Evolutionary conservation across 345 rosid species (phyloP).

Genomic region (Gossypium thurberi): DNA sequence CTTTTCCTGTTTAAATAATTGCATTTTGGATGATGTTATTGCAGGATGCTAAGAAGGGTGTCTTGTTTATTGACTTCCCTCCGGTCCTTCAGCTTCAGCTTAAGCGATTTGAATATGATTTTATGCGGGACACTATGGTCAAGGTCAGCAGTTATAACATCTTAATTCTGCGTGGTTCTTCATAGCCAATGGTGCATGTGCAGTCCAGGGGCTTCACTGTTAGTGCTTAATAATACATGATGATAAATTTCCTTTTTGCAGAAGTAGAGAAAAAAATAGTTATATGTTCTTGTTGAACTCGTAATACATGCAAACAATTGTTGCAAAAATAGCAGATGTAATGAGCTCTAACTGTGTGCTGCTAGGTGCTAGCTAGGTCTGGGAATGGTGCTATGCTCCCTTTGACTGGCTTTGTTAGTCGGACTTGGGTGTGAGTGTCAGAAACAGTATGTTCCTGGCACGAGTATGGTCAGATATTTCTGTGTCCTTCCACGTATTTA

Average conservation of each 20-base stretch:
- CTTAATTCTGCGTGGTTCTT: neutral
- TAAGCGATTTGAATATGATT: conserved; percentile 92
- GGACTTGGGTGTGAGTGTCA: neutral
- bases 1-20: neutral
- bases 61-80: conserved; percentile 83
- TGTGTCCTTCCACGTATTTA: neutral
- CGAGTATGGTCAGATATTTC: neutral
- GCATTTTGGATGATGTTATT: conserved; percentile 18
- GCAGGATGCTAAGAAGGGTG: conserved; percentile 96
- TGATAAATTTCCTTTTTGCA: neutral
- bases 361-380: neutral
- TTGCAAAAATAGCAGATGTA: neutral
- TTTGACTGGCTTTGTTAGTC: neutral
- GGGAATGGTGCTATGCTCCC: no score
- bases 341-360: neutral
- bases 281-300: neutral
- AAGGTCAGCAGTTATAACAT: conserved; percentile 49
- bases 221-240: neutral
- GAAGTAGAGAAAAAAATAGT: neutral
- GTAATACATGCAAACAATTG: neutral
- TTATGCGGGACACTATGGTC: conserved; percentile 88
- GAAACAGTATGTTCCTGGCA: neutral
- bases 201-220: neutral
- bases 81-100: conserved; percentile 98
- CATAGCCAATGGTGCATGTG: neutral